Evolutionary conservation across 352 stramenopile species (phyloP), one percentile per base, ranked within the genome.

Genomic region (Phytophthora cryptogea): DNA sequence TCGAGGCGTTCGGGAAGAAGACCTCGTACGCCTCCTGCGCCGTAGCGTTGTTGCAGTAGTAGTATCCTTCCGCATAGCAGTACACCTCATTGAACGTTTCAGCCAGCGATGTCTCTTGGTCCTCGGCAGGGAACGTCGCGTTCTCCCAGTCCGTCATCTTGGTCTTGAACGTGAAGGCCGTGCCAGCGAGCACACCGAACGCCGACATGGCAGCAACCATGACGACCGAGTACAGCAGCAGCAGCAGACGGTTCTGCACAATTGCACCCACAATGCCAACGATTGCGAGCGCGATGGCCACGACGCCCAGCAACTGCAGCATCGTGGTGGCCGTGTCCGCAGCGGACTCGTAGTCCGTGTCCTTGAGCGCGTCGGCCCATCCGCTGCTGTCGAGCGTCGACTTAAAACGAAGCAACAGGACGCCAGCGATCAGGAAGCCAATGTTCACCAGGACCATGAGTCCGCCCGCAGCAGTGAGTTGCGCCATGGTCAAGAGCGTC

Each of bases 21-120:
- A 83, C 76, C 32, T 72, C 49, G 47, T 89, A 72, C 6, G 82
- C 56, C 31, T 89, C 76, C 31, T 70, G 53, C 1, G 80, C 71
- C n/a, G 71, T 87, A 27, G 83, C 83, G 33, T 86, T 83, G 66
- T 92, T 95, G 66, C 86, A 95, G 44, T 86, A 88, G 59, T 89
- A 92, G 40, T 86, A 86, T 23, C 83, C 84, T 41, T 94, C 83
- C 0, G 83, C 82, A 56, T 90, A 95, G 70, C 86, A 95, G 60
- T 95, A 95, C 44, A 84, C 70, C 48, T 93, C 65, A 46, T 92
- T 92, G 39, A 95, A 93, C 11, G 79, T 86, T 37, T 63, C 59
- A 1, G 77, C 80, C 56, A 95, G 66, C n/a, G 76, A 70, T 27
- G 58, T 74, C 67, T 95, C 86, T 13, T 72, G 58, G 1, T 73